These are phyloP conservation scores for Entomortierella beljakovae DNA, from an alignment of 192 early-diverging fungal genomes.

Conservation along the genomic window DNA sequence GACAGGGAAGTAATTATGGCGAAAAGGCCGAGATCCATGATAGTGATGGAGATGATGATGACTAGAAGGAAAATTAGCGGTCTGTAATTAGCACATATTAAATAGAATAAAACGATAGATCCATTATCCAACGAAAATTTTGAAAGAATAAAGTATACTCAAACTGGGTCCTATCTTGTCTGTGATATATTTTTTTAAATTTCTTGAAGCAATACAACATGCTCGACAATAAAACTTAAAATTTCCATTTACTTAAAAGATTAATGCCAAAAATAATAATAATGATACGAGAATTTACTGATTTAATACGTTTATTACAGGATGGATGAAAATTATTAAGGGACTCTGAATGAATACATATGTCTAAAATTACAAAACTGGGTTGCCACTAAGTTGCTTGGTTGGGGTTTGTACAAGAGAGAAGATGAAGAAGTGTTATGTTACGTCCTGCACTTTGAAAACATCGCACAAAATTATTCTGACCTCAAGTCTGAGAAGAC, in stretches of 20 bases:
- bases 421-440: neutral
- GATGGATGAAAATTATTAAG: neutral
- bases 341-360: conserved; percentile 5
- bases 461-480: neutral
- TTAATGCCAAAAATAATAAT: too few species aligned
- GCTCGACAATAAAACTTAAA: too few species aligned
- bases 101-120: too few species aligned
- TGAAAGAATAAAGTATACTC: too few species aligned
- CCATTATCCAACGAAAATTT: too few species aligned
- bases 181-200: too few species aligned
- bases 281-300: too few species aligned
- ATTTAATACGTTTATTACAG: too few species aligned
- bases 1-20: neutral
- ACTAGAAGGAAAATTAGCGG: neutral
- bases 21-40: neutral
- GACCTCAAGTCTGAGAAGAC: neutral
- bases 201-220: too few species aligned
- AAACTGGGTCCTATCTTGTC: too few species aligned
- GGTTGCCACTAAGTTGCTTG: conserved; percentile 30
- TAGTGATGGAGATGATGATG: conserved; percentile 1
- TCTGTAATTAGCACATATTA: neutral
- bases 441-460: too few species aligned
- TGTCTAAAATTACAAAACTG: neutral
- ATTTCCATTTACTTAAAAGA: too few species aligned
- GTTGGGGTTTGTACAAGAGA: conserved; percentile 23